phyloP scores from a whole-genome alignment of 2,329 filamentous ascomycete genomes.

The Conoideocrella luteorostrata region DNA sequence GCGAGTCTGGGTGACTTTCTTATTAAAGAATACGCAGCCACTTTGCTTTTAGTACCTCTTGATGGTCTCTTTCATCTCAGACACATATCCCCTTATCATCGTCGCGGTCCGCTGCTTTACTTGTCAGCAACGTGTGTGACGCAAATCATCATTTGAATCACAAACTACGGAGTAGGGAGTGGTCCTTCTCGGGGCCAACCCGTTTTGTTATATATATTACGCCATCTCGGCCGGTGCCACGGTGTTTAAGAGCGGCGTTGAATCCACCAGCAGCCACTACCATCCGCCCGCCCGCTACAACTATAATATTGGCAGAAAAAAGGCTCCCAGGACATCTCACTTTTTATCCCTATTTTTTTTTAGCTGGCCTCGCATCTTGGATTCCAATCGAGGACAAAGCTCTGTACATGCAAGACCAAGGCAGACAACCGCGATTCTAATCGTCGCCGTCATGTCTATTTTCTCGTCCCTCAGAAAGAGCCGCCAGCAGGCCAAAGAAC shows the following conservation, averaged over 20 bases:
- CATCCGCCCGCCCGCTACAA: not conserved
- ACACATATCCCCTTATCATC: not conserved
- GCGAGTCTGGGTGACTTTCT: too few species aligned
- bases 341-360: too few species aligned
- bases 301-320: too few species aligned
- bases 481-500: slow-evolving; percentile 49
- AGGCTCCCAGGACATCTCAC: too few species aligned
- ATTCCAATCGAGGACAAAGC: too few species aligned
- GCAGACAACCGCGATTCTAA: too few species aligned
- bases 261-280: too few species aligned
- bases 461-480: slow-evolving; percentile 47
- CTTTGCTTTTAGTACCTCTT: not conserved
- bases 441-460: slow-evolving; percentile 52
- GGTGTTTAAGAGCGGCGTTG: not conserved
- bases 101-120: slow-evolving; percentile 3
- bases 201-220: slow-evolving; percentile 4
- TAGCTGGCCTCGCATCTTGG: too few species aligned
- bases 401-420: too few species aligned
- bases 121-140: not conserved
- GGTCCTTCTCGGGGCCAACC: slow-evolving; percentile 6
- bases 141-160: not conserved
- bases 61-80: too few species aligned
- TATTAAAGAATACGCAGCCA: slow-evolving; percentile 1
- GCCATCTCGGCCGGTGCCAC: slow-evolving; percentile 4
- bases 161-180: not conserved